Conservation (phyloP, 2,329 filamentous ascomycete species). For the Microsporum canis region DNA sequence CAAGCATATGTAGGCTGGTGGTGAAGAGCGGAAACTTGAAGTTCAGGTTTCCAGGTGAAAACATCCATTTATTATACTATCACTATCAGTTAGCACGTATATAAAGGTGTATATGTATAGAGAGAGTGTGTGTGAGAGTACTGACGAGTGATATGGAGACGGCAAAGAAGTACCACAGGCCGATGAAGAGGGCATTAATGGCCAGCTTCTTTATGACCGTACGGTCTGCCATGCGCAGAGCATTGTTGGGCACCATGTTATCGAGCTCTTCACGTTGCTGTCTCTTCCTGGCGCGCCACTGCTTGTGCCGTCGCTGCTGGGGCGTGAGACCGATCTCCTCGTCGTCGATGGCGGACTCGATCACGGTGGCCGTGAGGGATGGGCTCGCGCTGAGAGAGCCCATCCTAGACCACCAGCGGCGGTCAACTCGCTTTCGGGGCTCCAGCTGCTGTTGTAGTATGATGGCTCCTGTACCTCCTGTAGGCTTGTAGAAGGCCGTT, state of each 20-base stretch:
- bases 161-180: slow-evolving; percentile 84
- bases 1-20: slow-evolving; percentile 87
- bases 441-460: background rate
- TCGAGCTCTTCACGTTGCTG: slow-evolving; percentile 55
- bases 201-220: slow-evolving; percentile 57
- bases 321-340: slow-evolving; percentile 80
- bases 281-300: slow-evolving; percentile 54
- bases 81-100: background rate
- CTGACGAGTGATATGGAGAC: slow-evolving; percentile 81
- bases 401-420: slow-evolving; percentile 2
- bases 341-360: slow-evolving; percentile 68
- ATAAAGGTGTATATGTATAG: background rate
- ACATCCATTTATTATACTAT: slow-evolving; percentile 99
- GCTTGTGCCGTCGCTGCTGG: slow-evolving; percentile 50
- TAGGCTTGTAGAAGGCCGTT: background rate
- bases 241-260: slow-evolving; percentile 48
- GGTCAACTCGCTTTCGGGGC: background rate
- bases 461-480: background rate
- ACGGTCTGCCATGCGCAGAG: slow-evolving; percentile 60
- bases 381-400: background rate
- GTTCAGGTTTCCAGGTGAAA: slow-evolving; percentile 69
- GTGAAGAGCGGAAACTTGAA: slow-evolving; percentile 94
- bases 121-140: background rate
- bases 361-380: slow-evolving; percentile 20
- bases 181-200: slow-evolving; percentile 71